phyloP scores from a whole-genome alignment of 257 asterid genomes.

The Ilex asprella region DNA sequence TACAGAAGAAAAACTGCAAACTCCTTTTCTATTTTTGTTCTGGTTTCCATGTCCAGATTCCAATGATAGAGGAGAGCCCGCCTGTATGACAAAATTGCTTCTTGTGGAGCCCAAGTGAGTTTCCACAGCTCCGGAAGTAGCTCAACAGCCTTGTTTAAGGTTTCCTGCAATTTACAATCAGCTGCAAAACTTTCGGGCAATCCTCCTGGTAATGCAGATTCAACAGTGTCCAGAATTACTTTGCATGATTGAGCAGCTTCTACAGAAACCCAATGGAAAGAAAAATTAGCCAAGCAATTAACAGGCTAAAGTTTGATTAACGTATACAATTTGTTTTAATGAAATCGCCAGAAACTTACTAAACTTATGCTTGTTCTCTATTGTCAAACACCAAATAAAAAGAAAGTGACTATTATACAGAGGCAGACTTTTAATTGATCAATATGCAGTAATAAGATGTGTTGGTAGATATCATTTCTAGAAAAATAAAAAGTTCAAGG shows the following conservation, averaged over 20 bases:
- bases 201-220: constrained; percentile 70
- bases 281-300: constrained; percentile 3
- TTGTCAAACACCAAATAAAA: too few relatives aligned
- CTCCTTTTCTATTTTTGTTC: constrained; percentile 61
- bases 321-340: neutral
- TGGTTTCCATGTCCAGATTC: constrained; percentile 58
- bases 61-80: constrained; percentile 74
- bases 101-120: constrained; percentile 53
- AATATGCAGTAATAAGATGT: too few relatives aligned
- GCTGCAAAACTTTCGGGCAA: constrained; percentile 50
- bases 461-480: too few relatives aligned
- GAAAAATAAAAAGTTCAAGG: too few relatives aligned
- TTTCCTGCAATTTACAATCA: constrained; percentile 65
- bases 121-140: constrained; percentile 81
- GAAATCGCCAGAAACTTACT: too few relatives aligned
- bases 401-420: too few relatives aligned
- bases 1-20: constrained; percentile 75
- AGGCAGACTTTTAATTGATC: too few relatives aligned
- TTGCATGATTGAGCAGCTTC: constrained; percentile 88
- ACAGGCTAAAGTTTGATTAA: neutral
- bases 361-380: too few relatives aligned
- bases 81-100: constrained; percentile 60
- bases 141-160: constrained; percentile 68
- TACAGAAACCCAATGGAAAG: constrained; percentile 24
- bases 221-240: constrained; percentile 69